Conservation (phyloP, 2,329 filamentous ascomycete species). For the Botrytis galanthina region DNA sequence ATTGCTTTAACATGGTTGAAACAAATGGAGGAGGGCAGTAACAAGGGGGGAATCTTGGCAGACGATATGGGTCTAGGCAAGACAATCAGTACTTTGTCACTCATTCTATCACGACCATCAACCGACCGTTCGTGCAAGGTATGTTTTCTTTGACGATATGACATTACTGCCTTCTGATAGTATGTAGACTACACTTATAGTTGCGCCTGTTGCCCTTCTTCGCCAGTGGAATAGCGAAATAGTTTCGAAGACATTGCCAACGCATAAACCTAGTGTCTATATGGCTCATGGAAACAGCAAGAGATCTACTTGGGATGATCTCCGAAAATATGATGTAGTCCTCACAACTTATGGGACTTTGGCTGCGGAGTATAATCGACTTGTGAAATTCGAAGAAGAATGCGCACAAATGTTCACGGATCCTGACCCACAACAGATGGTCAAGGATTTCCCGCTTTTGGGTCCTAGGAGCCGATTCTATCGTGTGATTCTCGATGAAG, state of each 20-base stretch:
- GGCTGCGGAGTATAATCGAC: slow-evolving; percentile 62
- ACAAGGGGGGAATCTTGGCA: slow-evolving; percentile 73
- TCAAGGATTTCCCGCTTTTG: slow-evolving; percentile 46
- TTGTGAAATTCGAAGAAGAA: slow-evolving; percentile 48
- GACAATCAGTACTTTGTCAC: slow-evolving; percentile 76
- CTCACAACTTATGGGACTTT: slow-evolving; percentile 77
- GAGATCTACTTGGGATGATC: slow-evolving; percentile 55
- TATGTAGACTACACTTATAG: slow-evolving; percentile 70
- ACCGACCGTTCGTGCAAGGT: slow-evolving; percentile 44
- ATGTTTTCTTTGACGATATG: slow-evolving; percentile 16
- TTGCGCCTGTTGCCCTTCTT: slow-evolving; percentile 76
- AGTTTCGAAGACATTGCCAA: slow-evolving; percentile 60
- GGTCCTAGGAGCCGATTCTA: slow-evolving; percentile 62
- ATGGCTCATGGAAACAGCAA: slow-evolving; percentile 64
- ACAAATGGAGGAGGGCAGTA: slow-evolving; percentile 66
- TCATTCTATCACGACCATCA: slow-evolving; percentile 58
- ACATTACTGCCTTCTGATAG: slow-evolving; percentile 19
- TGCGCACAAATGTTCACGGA: slow-evolving; percentile 26
- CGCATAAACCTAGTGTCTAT: slow-evolving; percentile 60
- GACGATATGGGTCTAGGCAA: slow-evolving; percentile 86
- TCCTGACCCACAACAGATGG: slow-evolving; percentile 42
- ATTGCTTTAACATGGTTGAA: slow-evolving; percentile 75
- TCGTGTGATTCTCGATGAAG: slow-evolving; percentile 74
- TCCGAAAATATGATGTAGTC: slow-evolving; percentile 70
- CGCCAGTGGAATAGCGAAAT: slow-evolving; percentile 86